Evolutionary conservation across 2,329 filamentous ascomycete species (phyloP).

Genomic region (Curvularia verruculosa): DNA sequence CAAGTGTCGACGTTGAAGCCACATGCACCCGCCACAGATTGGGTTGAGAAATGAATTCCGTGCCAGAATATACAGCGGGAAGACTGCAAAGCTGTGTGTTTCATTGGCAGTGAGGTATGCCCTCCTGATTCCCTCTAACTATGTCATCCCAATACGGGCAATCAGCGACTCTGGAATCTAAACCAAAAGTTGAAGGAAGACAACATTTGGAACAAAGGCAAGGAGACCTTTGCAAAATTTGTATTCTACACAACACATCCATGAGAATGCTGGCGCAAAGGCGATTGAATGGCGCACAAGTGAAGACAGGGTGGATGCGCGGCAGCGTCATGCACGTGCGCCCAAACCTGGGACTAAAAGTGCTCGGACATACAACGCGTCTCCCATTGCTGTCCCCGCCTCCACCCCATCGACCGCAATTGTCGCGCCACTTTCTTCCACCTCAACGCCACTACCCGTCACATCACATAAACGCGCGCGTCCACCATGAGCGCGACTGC

Average conservation of each 20-base stretch:
- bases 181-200: neutral
- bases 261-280: neutral
- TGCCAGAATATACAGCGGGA: neutral
- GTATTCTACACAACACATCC: neutral
- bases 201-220: neutral
- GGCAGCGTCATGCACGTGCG: slow-evolving; percentile 19
- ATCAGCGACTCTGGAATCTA: neutral
- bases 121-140: neutral
- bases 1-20: neutral
- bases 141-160: neutral
- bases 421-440: slow-evolving; percentile 22
- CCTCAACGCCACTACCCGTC: slow-evolving; percentile 11
- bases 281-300: neutral
- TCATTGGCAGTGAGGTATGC: neutral
- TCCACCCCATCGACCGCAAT: slow-evolving; percentile 27
- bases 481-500: slow-evolving; percentile 42
- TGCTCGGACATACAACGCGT: slow-evolving; percentile 23
- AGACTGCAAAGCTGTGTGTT: neutral
- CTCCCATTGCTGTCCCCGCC: slow-evolving; percentile 27
- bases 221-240: neutral
- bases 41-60: neutral
- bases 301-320: slow-evolving; percentile 1
- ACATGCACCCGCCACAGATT: neutral
- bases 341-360: slow-evolving; percentile 22
- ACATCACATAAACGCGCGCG: slow-evolving; percentile 23